Evolutionary conservation across 371 early-diverging fungal species (phyloP), one percentile per base, ranked within the genome.

Genomic region (Globomyces sp.): DNA sequence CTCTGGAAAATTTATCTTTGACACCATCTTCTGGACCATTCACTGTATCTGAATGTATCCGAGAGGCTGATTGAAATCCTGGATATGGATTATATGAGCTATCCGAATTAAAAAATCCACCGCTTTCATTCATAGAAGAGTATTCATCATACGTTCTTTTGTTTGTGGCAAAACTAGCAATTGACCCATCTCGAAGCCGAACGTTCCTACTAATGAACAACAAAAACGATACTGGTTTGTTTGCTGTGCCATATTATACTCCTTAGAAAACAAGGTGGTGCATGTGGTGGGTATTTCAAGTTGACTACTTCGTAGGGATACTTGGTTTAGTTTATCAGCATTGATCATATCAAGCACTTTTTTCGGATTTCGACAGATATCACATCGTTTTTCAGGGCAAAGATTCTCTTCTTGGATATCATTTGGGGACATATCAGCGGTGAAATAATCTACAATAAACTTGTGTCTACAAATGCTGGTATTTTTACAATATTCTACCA

Each of bases 401-500:
- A 74, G 57, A 34, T 53, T 44, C 13, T 55, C 57, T 6, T n/a
- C 11, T 9, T 36, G 47, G 24, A 63, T 50, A 43, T 48, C 58
- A 8, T 55, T 10, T 4, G 39, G 9, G 10, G 24, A 24, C 24
- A 24, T 24, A 24, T 24, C 24, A 24, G 34, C 34, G 13, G 74
- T 71, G 70, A 81, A 81, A 55, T 81, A 78, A 37, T 68, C 42
- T 41, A 70, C 65, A 40, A 79, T 64, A 49, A 68, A 66, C 0
- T 62, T 39, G 59, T 81, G 82, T 11, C 82, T 63, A 59, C 82
- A 81, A 37, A 55, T 42, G 13, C 55, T 73, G 34, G 57, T 57
- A 64, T 76, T 75, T 62, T 81, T 79, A 68, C 81, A 81, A 55
- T 76, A 81, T 36, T 71, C 69, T 13, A 79, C 71, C 64, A 81